Percentiles rank a stretch among this genome's conserved stretches.
phyloP scores from a whole-genome alignment of 306 rosid species.

The Prunus padus region DNA sequence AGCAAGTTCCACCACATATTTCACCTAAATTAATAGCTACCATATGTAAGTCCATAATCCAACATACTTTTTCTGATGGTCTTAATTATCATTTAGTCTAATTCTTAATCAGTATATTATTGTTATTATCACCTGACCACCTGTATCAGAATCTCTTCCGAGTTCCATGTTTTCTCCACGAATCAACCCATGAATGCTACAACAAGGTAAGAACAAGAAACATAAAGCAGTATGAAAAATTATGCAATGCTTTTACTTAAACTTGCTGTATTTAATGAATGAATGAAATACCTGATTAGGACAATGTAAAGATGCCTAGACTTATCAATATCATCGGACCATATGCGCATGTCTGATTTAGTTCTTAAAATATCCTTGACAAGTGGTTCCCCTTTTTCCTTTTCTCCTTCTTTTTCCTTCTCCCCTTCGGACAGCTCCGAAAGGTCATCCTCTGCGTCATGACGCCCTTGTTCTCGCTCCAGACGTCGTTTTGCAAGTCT shows the following conservation, averaged over 20 bases:
- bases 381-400: conserved; percentile 13
- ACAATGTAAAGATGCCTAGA: conserved; percentile 64
- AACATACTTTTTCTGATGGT: neutral
- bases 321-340: conserved; percentile 49
- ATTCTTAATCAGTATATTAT: neutral
- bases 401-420: conserved; percentile 62
- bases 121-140: conserved; percentile 60
- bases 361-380: conserved; percentile 42
- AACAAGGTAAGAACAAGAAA: conserved; percentile 1
- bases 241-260: neutral
- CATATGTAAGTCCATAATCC: neutral
- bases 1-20: conserved; percentile 82
- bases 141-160: conserved; percentile 84
- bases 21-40: conserved; percentile 40
- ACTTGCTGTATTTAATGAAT: no score
- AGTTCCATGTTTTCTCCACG: conserved; percentile 92
- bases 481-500: conserved; percentile 46
- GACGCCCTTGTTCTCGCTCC: conserved; percentile 65
- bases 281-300: conserved; percentile 48
- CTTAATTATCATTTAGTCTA: neutral
- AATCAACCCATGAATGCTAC: conserved; percentile 72
- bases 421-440: conserved; percentile 79
- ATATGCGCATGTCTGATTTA: conserved; percentile 50
- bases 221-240: neutral
- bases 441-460: conserved; percentile 68